Evolutionary conservation across 2,329 filamentous ascomycete genomes (phyloP).

Genomic region (Polychaeton citri): DNA sequence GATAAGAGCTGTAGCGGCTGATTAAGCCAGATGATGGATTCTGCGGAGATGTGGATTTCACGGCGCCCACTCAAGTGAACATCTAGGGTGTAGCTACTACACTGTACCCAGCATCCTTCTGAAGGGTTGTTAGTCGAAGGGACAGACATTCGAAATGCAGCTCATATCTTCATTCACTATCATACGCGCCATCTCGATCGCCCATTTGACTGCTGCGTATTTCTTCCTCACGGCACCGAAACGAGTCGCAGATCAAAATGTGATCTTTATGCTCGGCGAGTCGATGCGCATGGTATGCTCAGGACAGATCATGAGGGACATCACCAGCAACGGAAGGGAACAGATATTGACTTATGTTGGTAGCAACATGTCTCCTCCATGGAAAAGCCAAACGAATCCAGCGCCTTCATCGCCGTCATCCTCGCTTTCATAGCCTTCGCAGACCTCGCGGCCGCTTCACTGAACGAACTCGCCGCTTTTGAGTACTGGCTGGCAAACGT

Average conservation of each 20-base stretch:
- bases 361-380: conserved; percentile 56
- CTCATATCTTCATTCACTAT: conserved; percentile 69
- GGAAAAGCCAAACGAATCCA: conserved; percentile 53
- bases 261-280: conserved; percentile 72
- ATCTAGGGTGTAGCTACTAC: too few species aligned
- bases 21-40: too few species aligned
- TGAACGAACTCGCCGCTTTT: conserved; percentile 29
- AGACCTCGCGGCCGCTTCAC: conserved; percentile 33
- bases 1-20: too few species aligned
- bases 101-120: too few species aligned
- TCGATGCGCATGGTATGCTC: conserved; percentile 62
- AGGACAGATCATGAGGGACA: background rate
- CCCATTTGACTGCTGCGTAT: conserved; percentile 71
- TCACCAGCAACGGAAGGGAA: too few species aligned
- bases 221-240: conserved; percentile 67
- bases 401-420: conserved; percentile 55
- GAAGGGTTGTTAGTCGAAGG: too few species aligned
- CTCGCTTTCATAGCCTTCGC: conserved; percentile 45
- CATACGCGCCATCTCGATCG: conserved; percentile 67
- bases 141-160: conserved; percentile 63
- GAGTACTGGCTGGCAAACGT: conserved; percentile 39
- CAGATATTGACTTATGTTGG: too few species aligned
- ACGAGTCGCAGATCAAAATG: conserved; percentile 60
- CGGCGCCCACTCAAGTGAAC: too few species aligned
- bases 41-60: too few species aligned